Evolutionary conservation across 768 basidiomycete genomes (phyloP).

Genomic region (Lactarius evosmus): DNA sequence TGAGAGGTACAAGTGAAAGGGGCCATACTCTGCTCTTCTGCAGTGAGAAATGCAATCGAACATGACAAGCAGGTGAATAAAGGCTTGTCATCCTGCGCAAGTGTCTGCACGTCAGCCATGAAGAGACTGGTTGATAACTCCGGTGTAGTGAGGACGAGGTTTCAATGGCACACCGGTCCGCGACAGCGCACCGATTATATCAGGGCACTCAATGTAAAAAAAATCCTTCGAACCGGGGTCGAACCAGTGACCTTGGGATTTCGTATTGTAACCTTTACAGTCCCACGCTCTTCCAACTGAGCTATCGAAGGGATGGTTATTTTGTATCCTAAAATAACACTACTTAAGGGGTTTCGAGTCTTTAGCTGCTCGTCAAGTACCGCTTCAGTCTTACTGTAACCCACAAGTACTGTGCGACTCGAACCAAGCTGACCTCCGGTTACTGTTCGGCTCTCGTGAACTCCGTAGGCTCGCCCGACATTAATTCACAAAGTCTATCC

Average conservation of each 20-base stretch:
- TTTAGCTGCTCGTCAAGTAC: no score
- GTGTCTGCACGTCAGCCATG: slow-evolving; percentile 24
- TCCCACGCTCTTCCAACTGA: slow-evolving; percentile 28
- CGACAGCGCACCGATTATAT: background rate
- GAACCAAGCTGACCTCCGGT: no score
- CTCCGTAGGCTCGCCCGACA: background rate
- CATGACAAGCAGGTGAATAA: slow-evolving; percentile 91
- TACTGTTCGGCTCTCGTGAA: background rate
- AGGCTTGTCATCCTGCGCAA: slow-evolving; percentile 25
- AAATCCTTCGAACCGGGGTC: slow-evolving; percentile 26
- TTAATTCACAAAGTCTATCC: background rate
- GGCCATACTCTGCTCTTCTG: slow-evolving; percentile 76
- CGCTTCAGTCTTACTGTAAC: no score
- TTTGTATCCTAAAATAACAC: background rate
- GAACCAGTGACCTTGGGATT: slow-evolving; percentile 27
- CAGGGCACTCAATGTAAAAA: background rate
- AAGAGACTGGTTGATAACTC: background rate
- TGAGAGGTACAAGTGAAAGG: background rate
- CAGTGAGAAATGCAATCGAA: slow-evolving; percentile 76
- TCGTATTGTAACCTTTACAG: slow-evolving; percentile 18
- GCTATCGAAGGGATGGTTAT: slow-evolving; percentile 23
- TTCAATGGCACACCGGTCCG: background rate
- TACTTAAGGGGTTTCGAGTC: background rate
- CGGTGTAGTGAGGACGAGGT: background rate
- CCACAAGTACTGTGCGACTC: no score